Conservation (phyloP, 306 rosid species). For the Betula pendula region DNA sequence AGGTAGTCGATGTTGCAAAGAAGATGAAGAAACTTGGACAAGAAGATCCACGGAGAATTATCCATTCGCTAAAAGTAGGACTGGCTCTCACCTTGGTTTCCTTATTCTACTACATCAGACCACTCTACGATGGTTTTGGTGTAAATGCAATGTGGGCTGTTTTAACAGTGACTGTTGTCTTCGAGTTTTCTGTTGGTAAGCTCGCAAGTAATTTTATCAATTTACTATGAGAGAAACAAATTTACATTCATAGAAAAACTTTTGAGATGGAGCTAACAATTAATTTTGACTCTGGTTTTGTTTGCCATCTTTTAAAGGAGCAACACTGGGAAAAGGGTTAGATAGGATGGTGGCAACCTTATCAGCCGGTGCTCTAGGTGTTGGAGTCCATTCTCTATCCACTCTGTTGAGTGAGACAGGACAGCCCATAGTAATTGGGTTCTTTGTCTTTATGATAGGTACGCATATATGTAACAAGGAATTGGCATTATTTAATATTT, state of each 20-base stretch:
- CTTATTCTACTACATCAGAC: slow-evolving; percentile 20
- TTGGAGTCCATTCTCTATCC: slow-evolving; percentile 32
- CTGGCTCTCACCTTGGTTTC: slow-evolving; percentile 26
- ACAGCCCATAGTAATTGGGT: slow-evolving; percentile 21
- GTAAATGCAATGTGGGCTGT: slow-evolving; percentile 30
- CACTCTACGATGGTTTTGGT: slow-evolving; percentile 26
- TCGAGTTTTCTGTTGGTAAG: slow-evolving; percentile 34
- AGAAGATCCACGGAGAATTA: slow-evolving; percentile 30
- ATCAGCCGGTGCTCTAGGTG: slow-evolving; percentile 25
- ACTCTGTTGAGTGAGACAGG: slow-evolving; percentile 25
- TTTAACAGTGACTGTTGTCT: slow-evolving; percentile 24
- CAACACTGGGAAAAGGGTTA: slow-evolving; percentile 34
- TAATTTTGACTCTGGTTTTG: not conserved
- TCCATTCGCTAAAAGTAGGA: slow-evolving; percentile 36
- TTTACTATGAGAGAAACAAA: no score
- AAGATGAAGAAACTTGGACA: slow-evolving; percentile 25
- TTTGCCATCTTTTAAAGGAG: slow-evolving; percentile 17
- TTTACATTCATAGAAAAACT: no score
- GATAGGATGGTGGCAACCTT: slow-evolving; percentile 32
- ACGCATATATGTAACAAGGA: not conserved
- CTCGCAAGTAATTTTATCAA: not conserved
- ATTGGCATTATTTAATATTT: no score
- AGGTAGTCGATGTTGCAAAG: not conserved
- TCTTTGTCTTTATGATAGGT: slow-evolving; percentile 30
- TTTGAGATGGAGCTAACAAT: not conserved